A percentile compares a stretch with the other conserved stretches of the same genome.
Conservation (phyloP, 805 yeast species). For the Maudiozyma saulgeensis region DNA sequence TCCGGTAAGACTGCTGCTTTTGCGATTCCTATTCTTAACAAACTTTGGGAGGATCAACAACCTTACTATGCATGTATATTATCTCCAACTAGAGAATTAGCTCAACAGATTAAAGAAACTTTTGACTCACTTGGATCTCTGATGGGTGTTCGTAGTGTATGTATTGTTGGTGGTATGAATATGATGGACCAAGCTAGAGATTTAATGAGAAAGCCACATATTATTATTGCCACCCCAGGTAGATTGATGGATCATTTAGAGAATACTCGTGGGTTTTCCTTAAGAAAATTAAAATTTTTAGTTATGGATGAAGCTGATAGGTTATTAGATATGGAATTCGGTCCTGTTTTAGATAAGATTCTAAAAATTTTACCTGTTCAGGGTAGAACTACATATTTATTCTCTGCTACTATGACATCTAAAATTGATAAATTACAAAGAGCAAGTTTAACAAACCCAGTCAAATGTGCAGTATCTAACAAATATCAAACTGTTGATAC, state of each 20-base stretch:
- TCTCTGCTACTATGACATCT: constrained; percentile 95
- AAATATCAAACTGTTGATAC: constrained; percentile 92
- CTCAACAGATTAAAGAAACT: constrained; percentile 84
- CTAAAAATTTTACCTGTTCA: constrained; percentile 75
- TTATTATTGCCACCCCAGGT: constrained; percentile 93
- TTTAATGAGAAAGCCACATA: constrained; percentile 86
- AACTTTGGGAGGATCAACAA: constrained; percentile 78
- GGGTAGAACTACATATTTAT: constrained; percentile 69
- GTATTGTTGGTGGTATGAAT: constrained; percentile 96
- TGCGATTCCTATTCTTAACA: constrained; percentile 89
- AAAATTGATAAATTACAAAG: constrained; percentile 91
- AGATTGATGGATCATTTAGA: constrained; percentile 89
- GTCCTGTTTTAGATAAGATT: constrained; percentile 84
- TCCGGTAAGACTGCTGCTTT: constrained; percentile 98
- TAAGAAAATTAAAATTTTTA: constrained; percentile 66
- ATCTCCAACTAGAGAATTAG: constrained; percentile 80
- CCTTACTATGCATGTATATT: constrained; percentile 84
- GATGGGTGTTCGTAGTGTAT: constrained; percentile 86
- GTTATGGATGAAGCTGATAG: constrained; percentile 98
- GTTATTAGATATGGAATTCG: constrained; percentile 90
- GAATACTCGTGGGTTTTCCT: constrained; percentile 79
- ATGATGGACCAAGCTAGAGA: constrained; percentile 97
- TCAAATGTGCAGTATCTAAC: constrained; percentile 78
- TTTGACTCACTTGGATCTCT: constrained; percentile 85
- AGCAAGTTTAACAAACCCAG: constrained; percentile 83